These are phyloP conservation scores for Acmispon strigosus DNA, from an alignment of 306 rosid genomes.

Conservation along the genomic window DNA sequence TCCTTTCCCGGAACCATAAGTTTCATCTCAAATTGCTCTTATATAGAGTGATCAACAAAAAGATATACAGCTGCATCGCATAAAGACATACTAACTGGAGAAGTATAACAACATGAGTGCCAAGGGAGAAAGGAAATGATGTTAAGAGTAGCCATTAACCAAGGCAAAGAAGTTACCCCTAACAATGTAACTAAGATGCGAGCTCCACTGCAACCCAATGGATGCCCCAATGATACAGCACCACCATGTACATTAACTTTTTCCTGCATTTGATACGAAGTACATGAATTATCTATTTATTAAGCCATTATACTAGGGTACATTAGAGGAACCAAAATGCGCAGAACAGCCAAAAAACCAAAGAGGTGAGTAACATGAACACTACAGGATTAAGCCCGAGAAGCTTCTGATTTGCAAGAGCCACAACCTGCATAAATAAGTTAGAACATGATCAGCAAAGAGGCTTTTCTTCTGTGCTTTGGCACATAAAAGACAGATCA, in stretches of 20 bases:
- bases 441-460: neutral
- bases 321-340: conserved; percentile 8
- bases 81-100: neutral
- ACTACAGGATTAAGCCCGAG: conserved; percentile 86
- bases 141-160: conserved; percentile 3
- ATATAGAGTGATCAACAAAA: too few species aligned
- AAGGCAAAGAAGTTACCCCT: conserved; percentile 75
- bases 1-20: neutral
- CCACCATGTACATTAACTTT: conserved; percentile 82
- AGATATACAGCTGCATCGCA: too few species aligned
- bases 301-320: neutral
- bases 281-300: conserved; percentile 5
- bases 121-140: neutral
- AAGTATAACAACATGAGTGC: neutral
- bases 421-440: conserved; percentile 63
- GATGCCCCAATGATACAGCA: conserved; percentile 94
- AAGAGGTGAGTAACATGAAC: conserved; percentile 13
- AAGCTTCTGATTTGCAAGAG: conserved; percentile 85
- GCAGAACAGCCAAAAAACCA: conserved; percentile 1
- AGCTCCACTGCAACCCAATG: conserved; percentile 97
- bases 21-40: neutral
- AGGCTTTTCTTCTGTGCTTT: neutral
- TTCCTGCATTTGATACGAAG: conserved; percentile 50
- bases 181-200: conserved; percentile 80
- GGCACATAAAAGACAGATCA: neutral